Conservation (phyloP, 495 filamentous ascomycete species). For the Penicillium psychrofluorescens region DNA sequence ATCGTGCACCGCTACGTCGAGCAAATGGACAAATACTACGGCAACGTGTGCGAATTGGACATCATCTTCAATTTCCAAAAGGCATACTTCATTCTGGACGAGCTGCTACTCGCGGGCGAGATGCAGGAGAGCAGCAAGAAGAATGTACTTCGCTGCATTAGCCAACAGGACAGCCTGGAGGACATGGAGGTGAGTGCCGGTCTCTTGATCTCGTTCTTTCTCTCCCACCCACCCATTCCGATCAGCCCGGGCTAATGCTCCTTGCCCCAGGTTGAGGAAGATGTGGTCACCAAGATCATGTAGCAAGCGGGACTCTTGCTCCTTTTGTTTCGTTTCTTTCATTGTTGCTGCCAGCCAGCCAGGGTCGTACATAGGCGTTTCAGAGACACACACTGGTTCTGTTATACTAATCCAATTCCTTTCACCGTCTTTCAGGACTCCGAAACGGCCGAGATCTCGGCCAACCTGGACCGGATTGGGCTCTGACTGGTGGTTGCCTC, state of each 20-base stretch:
- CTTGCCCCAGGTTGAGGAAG: conserved; percentile 80
- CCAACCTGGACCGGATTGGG: conserved; percentile 22
- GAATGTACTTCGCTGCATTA: conserved; percentile 91
- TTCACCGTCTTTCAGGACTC: conserved; percentile 18
- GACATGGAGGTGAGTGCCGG: conserved; percentile 85
- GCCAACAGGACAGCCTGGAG: conserved; percentile 88
- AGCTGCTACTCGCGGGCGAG: conserved; percentile 90
- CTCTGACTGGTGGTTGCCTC: conserved; percentile 16
- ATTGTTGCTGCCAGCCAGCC: conserved; percentile 7
- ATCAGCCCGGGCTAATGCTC: conserved; percentile 48
- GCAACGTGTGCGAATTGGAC: conserved; percentile 98
- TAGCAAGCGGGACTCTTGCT: conserved; percentile 37
- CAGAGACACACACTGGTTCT: conserved; percentile 4
- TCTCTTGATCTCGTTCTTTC: background rate
- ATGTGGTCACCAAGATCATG: conserved; percentile 89
- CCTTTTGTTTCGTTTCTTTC: conserved; percentile 16
- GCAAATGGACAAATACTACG: conserved; percentile 99
- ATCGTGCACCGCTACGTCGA: conserved; percentile 98
- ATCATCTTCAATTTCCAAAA: conserved; percentile 99
- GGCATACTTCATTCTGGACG: conserved; percentile 97
- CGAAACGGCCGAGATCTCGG: conserved; percentile 14
- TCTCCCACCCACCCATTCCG: background rate
- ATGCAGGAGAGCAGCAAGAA: conserved; percentile 99
- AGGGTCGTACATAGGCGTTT: conserved; percentile 25
- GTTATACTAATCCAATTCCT: conserved; percentile 32